Evolutionary conservation across 352 stramenopile genomes (phyloP).

Genomic region (Phytophthora brassicae): DNA sequence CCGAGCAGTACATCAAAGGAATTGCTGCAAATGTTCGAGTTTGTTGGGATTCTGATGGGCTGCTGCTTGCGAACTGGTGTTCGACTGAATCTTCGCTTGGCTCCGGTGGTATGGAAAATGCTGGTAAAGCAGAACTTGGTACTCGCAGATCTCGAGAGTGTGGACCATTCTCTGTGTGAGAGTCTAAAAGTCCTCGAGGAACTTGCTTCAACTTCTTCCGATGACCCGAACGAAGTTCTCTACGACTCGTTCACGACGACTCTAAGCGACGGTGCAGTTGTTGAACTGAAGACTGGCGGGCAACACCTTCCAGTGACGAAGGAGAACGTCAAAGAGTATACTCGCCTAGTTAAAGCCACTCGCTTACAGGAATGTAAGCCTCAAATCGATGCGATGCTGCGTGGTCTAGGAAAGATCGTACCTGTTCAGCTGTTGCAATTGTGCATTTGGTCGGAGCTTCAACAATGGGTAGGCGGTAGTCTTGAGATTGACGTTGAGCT

Average conservation of each 20-base stretch:
- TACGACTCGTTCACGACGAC: constrained; percentile 76
- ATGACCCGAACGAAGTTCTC: constrained; percentile 36
- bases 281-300: constrained; percentile 63
- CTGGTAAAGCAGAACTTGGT: constrained; percentile 71
- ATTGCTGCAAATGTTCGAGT: constrained; percentile 73
- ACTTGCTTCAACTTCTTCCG: constrained; percentile 11
- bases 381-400: constrained; percentile 75
- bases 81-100: constrained; percentile 67
- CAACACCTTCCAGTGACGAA: constrained; percentile 60
- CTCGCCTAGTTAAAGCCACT: constrained; percentile 57
- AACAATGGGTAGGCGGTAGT: constrained; percentile 79
- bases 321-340: constrained; percentile 73
- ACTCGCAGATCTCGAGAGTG: constrained; percentile 58
- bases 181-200: constrained; percentile 51
- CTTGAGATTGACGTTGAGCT: constrained; percentile 75
- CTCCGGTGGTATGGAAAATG: constrained; percentile 80
- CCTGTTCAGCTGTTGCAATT: constrained; percentile 66
- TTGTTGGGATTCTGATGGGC: constrained; percentile 75
- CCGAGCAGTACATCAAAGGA: constrained; percentile 60
- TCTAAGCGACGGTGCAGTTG: constrained; percentile 61
- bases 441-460: constrained; percentile 79
- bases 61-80: constrained; percentile 80
- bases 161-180: constrained; percentile 61
- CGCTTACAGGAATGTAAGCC: constrained; percentile 73
- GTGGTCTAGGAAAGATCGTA: constrained; percentile 69